Percentiles rank a stretch among this genome's conserved stretches.
phyloP scores from a whole-genome alignment of 2,329 filamentous ascomycete species.

The Allantophomopsis cytisporea region DNA sequence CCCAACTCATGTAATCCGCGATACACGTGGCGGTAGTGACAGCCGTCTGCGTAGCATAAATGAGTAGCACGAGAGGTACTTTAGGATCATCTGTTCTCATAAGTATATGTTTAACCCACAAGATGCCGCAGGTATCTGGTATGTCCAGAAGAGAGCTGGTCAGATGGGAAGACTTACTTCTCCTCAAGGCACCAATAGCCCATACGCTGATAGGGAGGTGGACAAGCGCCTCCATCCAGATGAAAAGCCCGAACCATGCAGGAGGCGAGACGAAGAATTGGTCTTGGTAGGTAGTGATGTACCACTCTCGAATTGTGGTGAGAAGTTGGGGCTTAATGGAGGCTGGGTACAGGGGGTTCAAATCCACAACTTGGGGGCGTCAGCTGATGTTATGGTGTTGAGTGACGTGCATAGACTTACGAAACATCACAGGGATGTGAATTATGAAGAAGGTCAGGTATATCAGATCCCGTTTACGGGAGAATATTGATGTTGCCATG shows the following conservation, averaged over 20 bases:
- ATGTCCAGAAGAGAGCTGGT: neutral
- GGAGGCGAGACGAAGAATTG: constrained; percentile 47
- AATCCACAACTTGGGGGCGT: constrained; percentile 36
- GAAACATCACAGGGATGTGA: constrained; percentile 46
- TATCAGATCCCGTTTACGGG: constrained; percentile 16
- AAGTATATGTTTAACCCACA: neutral
- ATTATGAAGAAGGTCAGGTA: constrained; percentile 48
- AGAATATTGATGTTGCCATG: constrained; percentile 14
- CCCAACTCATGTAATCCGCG: constrained; percentile 44
- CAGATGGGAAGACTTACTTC: constrained; percentile 23
- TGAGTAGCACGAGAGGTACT: constrained; percentile 42
- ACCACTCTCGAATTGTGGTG: constrained; percentile 34
- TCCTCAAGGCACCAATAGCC: constrained; percentile 38
- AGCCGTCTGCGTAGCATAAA: constrained; percentile 43
- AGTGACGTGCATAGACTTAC: constrained; percentile 22
- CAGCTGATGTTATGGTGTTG: neutral
- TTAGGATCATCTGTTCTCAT: constrained; percentile 33
- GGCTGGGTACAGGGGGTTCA: constrained; percentile 42
- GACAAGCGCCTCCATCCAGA: constrained; percentile 43
- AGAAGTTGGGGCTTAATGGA: constrained; percentile 34
- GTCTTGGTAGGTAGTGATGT: constrained; percentile 46
- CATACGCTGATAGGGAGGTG: constrained; percentile 48
- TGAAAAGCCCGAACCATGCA: constrained; percentile 42
- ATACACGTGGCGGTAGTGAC: constrained; percentile 51
- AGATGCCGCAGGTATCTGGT: neutral